A percentile compares a stretch with the other conserved stretches of the same genome.
Conservation (phyloP, 768 basidiomycete species). For the Kwoniella botswanensis region DNA sequence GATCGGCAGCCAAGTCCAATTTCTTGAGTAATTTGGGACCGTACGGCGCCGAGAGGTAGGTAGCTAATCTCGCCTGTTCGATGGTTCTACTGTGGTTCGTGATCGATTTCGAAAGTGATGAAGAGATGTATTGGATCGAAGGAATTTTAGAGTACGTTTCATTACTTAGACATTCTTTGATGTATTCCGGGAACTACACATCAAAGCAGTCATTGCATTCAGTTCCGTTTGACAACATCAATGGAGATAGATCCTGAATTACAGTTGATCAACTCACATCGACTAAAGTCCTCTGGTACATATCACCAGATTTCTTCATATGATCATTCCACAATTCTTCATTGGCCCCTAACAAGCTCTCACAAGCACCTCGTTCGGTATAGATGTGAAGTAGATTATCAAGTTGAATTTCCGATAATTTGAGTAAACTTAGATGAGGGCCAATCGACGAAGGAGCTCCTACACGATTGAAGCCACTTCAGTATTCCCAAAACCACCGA, state of each 20-base stretch:
- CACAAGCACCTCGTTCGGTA: constrained; percentile 36
- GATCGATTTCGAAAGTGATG: constrained; percentile 28
- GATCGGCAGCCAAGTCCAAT: constrained; percentile 1
- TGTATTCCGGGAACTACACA: constrained; percentile 35
- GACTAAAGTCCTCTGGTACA: constrained; percentile 27
- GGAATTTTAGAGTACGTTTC: constrained; percentile 48
- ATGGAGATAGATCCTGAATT: too few species aligned
- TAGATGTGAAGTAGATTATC: constrained; percentile 40
- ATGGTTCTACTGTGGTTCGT: constrained; percentile 15
- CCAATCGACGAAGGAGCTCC: constrained; percentile 20
- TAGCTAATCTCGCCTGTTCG: constrained; percentile 16
- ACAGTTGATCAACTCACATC: constrained; percentile 30
- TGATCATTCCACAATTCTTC: constrained; percentile 20
- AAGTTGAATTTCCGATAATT: constrained; percentile 43
- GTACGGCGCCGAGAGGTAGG: not conserved
- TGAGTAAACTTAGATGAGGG: constrained; percentile 21
- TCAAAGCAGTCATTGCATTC: not conserved
- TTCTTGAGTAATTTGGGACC: constrained; percentile 6
- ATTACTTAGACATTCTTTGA: constrained; percentile 40
- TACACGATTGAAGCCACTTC: not conserved
- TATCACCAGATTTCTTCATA: constrained; percentile 27
- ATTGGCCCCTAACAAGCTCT: constrained; percentile 20
- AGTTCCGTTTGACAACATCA: not conserved
- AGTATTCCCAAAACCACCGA: not conserved
- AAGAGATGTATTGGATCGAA: constrained; percentile 30